These are phyloP conservation scores for Fusarium pilosicola DNA, from an alignment of 2,329 filamentous ascomycete genomes.

Conservation along the genomic window DNA sequence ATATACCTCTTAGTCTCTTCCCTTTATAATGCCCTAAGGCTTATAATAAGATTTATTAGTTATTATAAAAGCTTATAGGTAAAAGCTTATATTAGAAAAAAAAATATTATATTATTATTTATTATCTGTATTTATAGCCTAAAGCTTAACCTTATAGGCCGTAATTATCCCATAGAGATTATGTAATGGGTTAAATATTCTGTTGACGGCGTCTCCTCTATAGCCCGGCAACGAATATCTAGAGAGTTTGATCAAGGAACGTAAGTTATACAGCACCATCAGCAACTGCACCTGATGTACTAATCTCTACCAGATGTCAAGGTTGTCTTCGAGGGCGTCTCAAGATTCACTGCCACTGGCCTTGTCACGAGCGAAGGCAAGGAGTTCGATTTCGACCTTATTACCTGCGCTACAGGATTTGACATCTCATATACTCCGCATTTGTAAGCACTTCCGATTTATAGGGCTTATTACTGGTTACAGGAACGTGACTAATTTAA, in stretches of 20 bases:
- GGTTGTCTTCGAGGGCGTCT: background rate
- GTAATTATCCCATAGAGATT: too few relatives aligned
- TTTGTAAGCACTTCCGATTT: background rate
- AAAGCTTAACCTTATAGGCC: too few relatives aligned
- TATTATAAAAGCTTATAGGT: too few relatives aligned
- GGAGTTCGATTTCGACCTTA: background rate
- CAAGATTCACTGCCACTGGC: background rate
- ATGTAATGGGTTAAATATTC: too few relatives aligned
- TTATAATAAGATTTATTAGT: too few relatives aligned
- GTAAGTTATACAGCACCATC: background rate
- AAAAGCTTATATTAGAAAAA: too few relatives aligned
- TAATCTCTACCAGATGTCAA: background rate
- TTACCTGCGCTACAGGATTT: background rate
- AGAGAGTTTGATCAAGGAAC: background rate
- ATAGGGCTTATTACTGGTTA: fast-evolving
- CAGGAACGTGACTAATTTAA: background rate
- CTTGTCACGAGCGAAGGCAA: background rate
- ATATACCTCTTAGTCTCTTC: too few relatives aligned
- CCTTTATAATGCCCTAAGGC: too few relatives aligned
- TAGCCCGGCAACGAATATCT: background rate
- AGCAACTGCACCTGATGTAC: too few relatives aligned
- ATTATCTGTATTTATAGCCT: too few relatives aligned
- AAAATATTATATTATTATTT: too few relatives aligned
- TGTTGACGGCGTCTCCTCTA: fast-evolving
- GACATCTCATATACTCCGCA: background rate